Conservation (phyloP, 202 grass and related monocot species). For the Cymbopogon flexuosus region DNA sequence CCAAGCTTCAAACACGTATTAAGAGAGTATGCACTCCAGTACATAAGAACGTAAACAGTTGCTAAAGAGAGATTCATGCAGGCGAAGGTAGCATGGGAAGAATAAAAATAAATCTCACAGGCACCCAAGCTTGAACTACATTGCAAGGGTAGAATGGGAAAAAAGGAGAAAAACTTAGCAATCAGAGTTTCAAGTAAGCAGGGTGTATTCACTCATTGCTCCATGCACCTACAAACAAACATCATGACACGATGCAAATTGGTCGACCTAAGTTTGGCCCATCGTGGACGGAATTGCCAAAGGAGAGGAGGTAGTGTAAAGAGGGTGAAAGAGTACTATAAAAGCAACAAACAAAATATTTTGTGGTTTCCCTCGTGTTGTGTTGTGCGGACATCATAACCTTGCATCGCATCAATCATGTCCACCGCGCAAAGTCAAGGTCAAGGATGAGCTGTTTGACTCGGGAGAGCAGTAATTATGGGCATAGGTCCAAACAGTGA, state of each 20-base stretch:
- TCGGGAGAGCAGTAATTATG: neutral
- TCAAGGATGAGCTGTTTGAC: neutral
- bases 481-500: neutral
- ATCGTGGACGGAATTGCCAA: neutral
- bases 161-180: neutral
- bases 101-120: neutral
- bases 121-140: neutral
- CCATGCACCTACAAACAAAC: neutral
- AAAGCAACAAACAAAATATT: neutral
- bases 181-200: neutral
- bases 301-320: neutral
- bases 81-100: neutral
- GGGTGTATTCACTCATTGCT: neutral
- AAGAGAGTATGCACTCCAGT: neutral
- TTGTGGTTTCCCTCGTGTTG: neutral
- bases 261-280: neutral
- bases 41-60: neutral
- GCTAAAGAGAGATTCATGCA: neutral
- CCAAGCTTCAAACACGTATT: neutral
- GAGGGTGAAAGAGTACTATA: neutral
- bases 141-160: neutral
- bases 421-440: neutral
- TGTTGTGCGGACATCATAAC: neutral
- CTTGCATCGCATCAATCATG: neutral
- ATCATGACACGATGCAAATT: neutral